These are phyloP conservation scores for Cronartium ribicola DNA, from an alignment of 1,284 basidiomycete species.

Conservation along the genomic window DNA sequence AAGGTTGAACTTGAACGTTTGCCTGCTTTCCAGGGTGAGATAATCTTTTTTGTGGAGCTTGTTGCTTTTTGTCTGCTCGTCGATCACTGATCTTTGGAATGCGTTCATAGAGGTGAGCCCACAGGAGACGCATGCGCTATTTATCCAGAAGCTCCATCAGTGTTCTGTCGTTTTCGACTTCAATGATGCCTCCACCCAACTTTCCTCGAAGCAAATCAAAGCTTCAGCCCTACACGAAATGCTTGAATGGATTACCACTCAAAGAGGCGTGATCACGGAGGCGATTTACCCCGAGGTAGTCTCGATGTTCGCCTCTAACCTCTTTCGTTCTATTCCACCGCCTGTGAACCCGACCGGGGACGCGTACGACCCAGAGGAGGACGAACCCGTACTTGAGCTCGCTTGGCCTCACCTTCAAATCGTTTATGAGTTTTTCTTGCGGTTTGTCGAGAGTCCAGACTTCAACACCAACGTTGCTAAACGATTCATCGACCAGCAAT, in stretches of 20 bases:
- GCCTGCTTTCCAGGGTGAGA: constrained; percentile 81
- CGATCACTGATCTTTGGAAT: constrained; percentile 16
- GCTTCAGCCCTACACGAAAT: constrained; percentile 96
- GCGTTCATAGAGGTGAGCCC: constrained; percentile 71
- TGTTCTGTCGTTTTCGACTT: constrained; percentile 98
- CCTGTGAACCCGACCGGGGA: constrained; percentile 97
- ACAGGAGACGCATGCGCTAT: constrained; percentile 81
- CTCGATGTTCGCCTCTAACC: constrained; percentile 94
- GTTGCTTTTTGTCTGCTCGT: constrained; percentile 12
- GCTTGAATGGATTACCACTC: constrained; percentile 97
- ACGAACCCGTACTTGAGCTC: constrained; percentile 96
- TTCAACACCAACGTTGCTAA: constrained; percentile 99
- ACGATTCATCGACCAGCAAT: constrained; percentile 92
- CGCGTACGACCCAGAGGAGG: constrained; percentile 98
- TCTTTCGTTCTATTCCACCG: constrained; percentile 99
- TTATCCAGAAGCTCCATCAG: constrained; percentile 91
- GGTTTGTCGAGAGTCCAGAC: constrained; percentile 95
- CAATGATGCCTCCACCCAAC: constrained; percentile 91
- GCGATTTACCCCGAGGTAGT: constrained; percentile 98
- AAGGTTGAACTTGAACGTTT: constrained; percentile 93
- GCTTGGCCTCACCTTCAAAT: constrained; percentile 99
- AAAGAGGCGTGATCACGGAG: constrained; percentile 94
- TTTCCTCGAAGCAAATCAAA: constrained; percentile 98
- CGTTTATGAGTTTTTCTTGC: constrained; percentile 99
- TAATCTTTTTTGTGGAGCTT: constrained; percentile 30